Evolutionary conservation across 1,284 basidiomycete genomes (phyloP), one percentile per base, ranked within the genome.

Genomic region (Malassezia psittaci): DNA sequence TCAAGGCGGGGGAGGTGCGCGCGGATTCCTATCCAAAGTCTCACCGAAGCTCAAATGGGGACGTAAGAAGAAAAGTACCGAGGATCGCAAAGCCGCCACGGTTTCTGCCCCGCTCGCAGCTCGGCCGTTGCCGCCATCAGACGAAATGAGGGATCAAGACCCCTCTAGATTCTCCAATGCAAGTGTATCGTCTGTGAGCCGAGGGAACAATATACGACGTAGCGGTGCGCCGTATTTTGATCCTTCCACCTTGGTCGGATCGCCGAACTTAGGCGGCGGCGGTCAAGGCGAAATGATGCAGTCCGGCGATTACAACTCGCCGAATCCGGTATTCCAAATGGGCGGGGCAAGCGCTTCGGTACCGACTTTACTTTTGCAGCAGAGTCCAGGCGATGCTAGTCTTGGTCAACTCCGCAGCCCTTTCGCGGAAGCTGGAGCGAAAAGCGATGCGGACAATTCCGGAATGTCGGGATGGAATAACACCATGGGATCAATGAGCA

Each of bases 11-110:
- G 16, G 41, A 12, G 51, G 46, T 18, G 24, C 36, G 5, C 34
- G 36, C 18, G 32, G 46, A 35, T 52, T 57, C 21, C 32, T 57
- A 10, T 15, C 55, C 6, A 57, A 57, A 42, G 49, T 57, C 45
- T 57, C 55, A 40, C 55, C 55, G 10, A 52, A 52, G 35, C 44
- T 57, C 34, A 57, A 57, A 38, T 57, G 55, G 55, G 41, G 55
- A 3, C 54, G 54, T 21, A 52, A 49, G 40, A 52, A 52, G 43
- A 50, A 46, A 44, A 8, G 38, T 19, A 33, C 15, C 15, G 46
- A 48, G n/a, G 38, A 42, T 5, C 39, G 32, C 21, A 41, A 51
- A 42, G 35, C 29, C 38, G 29, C 43, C 8, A 32, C 18, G 16
- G 51, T 46, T 18, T 45, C 51, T 24, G 51, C 51, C 37, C 51